These are phyloP conservation scores for Blastobotrys ciferrii DNA, from an alignment of 1,139 yeast genomes.

Conservation along the genomic window DNA sequence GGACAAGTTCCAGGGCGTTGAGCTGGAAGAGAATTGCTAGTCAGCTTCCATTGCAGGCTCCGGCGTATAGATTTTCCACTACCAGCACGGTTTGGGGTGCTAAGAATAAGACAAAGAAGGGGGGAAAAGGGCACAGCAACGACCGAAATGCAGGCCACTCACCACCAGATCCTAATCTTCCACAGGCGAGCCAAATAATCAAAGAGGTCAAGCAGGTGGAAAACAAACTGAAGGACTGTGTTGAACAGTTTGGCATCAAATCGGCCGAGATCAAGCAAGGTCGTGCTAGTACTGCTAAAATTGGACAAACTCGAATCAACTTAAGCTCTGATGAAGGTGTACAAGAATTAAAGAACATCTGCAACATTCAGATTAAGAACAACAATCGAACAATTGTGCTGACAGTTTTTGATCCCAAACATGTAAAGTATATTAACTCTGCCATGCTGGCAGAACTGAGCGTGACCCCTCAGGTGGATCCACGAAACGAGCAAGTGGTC, in stretches of 20 bases:
- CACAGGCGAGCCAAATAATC: conserved; percentile 6
- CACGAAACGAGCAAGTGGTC: conserved; percentile 67
- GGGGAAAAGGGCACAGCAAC: conserved; percentile 9
- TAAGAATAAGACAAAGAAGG: conserved; percentile 11
- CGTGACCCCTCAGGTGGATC: conserved; percentile 75
- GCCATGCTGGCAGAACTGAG: conserved; percentile 70
- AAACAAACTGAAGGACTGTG: conserved; percentile 13
- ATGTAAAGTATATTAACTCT: conserved; percentile 65
- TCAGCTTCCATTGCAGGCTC: not conserved
- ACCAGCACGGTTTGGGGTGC: not conserved
- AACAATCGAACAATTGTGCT: conserved; percentile 57
- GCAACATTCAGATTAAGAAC: conserved; percentile 75
- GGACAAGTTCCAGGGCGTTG: not conserved
- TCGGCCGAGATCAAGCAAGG: conserved; percentile 19
- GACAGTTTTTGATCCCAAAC: conserved; percentile 79
- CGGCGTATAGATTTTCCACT: not conserved
- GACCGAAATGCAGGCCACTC: conserved; percentile 4
- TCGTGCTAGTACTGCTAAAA: conserved; percentile 15
- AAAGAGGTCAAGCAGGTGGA: conserved; percentile 14
- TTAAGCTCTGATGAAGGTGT: conserved; percentile 16
- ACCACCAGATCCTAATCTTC: conserved; percentile 4
- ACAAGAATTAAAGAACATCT: conserved; percentile 50
- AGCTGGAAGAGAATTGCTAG: not conserved
- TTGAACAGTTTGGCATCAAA: conserved; percentile 16
- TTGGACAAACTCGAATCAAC: conserved; percentile 16